Evolutionary conservation across 257 asterid species (phyloP), one percentile per base, ranked within the genome.

Genomic region (Misopates orontium): DNA sequence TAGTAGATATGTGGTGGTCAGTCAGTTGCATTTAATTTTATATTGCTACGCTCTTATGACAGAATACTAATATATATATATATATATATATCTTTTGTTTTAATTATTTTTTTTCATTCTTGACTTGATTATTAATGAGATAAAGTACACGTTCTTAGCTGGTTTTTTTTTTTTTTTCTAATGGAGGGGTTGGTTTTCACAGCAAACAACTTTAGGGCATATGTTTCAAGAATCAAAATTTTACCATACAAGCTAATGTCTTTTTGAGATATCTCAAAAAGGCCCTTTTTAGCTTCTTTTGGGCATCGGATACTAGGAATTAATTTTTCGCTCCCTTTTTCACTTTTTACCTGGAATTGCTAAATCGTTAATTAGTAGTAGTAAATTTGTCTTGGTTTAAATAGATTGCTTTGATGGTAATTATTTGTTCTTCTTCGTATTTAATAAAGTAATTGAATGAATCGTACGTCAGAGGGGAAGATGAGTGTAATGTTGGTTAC

Each of bases 1-100:
- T n/a, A 79, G 77, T 60, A 78, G 84, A 79, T 59, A 79, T 79
- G 80, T 79, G 95, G 92, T 83, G 85, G 83, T 76, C 72, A 70
- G 88, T 82, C 96, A 76, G 82, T 77, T 77, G 75, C 73, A 74
- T 80, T 55, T 72, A 67, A 54, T 73, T 62, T 75, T 65, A 77
- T 69, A 72, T 59, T 64, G 39, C 58, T 61, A 25, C 58, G 41
- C 54, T 73, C 67, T 71, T 60, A 71, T 71, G 41, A 6, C 36
- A 61, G 53, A 73, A 64, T 51, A 68, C 55, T 67, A 56, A 17
- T 47, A 14, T 21, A 21, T 25, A 11, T 24, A 60, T 18, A 14
- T 48, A 17, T 63, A n/a, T 41, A 6, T 2, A 9, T 24, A n/a
- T n/a, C n/a, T 25, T 39, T 57, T 58, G 13, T 56, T 40, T 24